Evolutionary conservation across 176 grass and related monocot species (phyloP), one percentile per base, ranked within the genome.

Genomic region (Secale cereale): DNA sequence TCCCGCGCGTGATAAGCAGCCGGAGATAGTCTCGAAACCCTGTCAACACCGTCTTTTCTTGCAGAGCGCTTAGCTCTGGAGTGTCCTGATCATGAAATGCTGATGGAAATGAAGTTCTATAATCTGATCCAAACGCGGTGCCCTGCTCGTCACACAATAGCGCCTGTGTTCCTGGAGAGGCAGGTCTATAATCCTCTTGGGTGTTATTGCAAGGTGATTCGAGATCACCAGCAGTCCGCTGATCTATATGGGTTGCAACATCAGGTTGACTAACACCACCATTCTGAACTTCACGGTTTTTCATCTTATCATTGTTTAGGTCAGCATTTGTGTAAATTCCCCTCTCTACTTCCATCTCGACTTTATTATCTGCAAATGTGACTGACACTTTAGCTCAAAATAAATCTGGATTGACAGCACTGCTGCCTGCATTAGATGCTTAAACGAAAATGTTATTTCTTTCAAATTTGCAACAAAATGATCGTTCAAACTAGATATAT

Each of bases 71-170:
- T 83, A 92, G 54, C 69, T 88, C 85, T 74, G 92, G 83, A 39
- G 74, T 90, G 57, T 82, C 68, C 82, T 90, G 83, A 82, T 86
- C 88, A 79, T 57, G 79, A 43, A 90, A 59, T 78, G 56, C 40
- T 22, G 32, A 33, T 66, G 84, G 79, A 78, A 90, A 74, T 66
- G 88, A 78, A 66, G 32, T 82, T 59, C 31, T 83, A 59, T 82
- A 78, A 74, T 82, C 84, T 33, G 25, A 43, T 57, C 83, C 85
- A 54, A 94, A 94, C 63, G 83, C 66, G 39, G 83, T 79, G 57
- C 85, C 90, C 78, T 90, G 61, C 75, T 94, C 92, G 78, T 94
- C 82, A 77, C 92, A 94, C 85, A 94, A 74, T 31, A 94, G 74
- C 1, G 92, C 92, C 71, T 81, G 69, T 59, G 92, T 94, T 87